Evolutionary conservation across 495 filamentous ascomycete species (phyloP).

Genomic region (Penicillium manginii): DNA sequence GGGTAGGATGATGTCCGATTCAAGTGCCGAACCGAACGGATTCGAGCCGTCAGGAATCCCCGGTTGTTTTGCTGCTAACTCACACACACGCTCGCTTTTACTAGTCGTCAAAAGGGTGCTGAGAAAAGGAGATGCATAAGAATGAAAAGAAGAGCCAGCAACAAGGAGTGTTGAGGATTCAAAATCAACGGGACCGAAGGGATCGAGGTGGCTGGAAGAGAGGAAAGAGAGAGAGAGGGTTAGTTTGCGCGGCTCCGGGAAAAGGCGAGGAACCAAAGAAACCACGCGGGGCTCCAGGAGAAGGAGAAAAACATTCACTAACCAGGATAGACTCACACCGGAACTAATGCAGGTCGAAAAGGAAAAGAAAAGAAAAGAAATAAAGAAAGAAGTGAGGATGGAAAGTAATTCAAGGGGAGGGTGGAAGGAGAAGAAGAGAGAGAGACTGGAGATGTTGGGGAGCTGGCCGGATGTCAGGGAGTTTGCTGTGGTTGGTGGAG

Average conservation of each 20-base stretch:
- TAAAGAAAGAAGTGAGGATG: slow-evolving; percentile 20
- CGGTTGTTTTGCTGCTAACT: background rate
- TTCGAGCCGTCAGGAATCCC: background rate
- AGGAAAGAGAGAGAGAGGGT: slow-evolving; percentile 4
- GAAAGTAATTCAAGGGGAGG: slow-evolving; percentile 31
- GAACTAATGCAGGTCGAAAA: slow-evolving; percentile 24
- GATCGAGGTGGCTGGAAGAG: slow-evolving; percentile 61
- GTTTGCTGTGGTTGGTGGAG: slow-evolving; percentile 31
- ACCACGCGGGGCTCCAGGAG: slow-evolving; percentile 23
- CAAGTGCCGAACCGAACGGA: background rate
- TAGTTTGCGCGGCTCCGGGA: slow-evolving; percentile 46
- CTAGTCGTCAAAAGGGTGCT: slow-evolving; percentile 18
- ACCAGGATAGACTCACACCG: slow-evolving; percentile 10
- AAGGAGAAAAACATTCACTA: slow-evolving; percentile 27
- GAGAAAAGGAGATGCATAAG: slow-evolving; percentile 22
- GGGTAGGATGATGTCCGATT: slow-evolving; percentile 2
- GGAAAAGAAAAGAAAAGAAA: slow-evolving; percentile 32
- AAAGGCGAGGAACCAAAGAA: slow-evolving; percentile 20
- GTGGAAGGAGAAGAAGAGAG: slow-evolving; percentile 31
- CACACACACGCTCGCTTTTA: slow-evolving; percentile 10
- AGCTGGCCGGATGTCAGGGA: slow-evolving; percentile 32
- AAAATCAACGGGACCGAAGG: slow-evolving; percentile 46
- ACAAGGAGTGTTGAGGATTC: slow-evolving; percentile 26
- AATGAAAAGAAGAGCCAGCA: slow-evolving; percentile 20
- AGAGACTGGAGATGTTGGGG: slow-evolving; percentile 31